These are phyloP conservation scores for Parasitella parasitica DNA, from an alignment of 371 early-diverging fungal species.

Conservation along the genomic window DNA sequence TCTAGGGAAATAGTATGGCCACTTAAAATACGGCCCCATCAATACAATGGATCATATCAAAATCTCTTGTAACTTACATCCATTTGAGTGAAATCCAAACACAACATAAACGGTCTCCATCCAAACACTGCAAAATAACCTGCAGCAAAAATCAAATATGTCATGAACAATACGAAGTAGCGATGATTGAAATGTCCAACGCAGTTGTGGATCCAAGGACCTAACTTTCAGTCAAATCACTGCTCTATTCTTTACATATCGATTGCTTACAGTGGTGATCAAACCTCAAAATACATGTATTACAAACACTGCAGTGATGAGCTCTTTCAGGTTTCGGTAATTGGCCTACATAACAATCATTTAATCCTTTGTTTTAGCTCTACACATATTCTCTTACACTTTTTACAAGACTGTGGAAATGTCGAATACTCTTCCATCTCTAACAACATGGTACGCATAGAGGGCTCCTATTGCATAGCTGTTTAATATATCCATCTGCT, in stretches of 20 bases:
- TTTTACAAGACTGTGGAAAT: constrained; percentile 51
- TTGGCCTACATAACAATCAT: constrained; percentile 37
- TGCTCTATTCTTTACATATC: no score
- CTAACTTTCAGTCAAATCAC: no score
- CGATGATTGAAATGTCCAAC: constrained; percentile 85
- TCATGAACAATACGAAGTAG: constrained; percentile 80
- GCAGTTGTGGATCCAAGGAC: constrained; percentile 79
- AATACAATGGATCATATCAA: not conserved
- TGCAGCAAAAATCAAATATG: constrained; percentile 61
- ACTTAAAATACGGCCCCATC: constrained; percentile 38
- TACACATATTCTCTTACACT: constrained; percentile 35
- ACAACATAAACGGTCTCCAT: constrained; percentile 56
- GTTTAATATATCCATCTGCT: not conserved
- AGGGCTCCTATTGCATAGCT: constrained; percentile 15
- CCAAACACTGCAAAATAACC: constrained; percentile 64
- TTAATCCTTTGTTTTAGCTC: not conserved
- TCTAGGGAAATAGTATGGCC: constrained; percentile 63
- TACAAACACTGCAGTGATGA: constrained; percentile 92
- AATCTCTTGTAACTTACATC: constrained; percentile 35
- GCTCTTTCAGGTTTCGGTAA: constrained; percentile 86
- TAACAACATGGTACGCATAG: constrained; percentile 36
- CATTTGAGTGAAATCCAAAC: constrained; percentile 44
- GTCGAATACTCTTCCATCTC: constrained; percentile 51
- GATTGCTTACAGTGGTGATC: constrained; percentile 63
- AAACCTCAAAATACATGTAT: constrained; percentile 75